Evolutionary conservation across 345 rosid species (phyloP), one percentile per base, ranked within the genome.

Genomic region (Salix suchowensis): DNA sequence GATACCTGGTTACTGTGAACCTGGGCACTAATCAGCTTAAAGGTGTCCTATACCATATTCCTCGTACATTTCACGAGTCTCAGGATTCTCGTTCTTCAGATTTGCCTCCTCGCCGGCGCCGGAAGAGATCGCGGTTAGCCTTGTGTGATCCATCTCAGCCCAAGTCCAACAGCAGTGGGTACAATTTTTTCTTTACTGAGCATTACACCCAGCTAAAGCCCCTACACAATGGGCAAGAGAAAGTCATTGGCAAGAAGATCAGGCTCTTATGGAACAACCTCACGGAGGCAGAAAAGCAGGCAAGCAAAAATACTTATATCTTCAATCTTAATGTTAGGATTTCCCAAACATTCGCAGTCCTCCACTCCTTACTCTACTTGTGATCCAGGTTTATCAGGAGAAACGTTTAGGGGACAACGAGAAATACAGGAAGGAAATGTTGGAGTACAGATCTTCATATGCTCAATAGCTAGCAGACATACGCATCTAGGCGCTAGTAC

Each of bases 131-230:
- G 24, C 86, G 82, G 37, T 72, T 86, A 80, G 79, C 83, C 67
- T 42, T 66, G 65, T 86, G 82, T 4, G 96, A 94, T 72, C 87
- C 90, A 26, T 82, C 87, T 76, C 86, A 68, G 70, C 91, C 98
- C 48, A 90, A 90, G 84, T 88, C 92, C 42, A 88, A 94, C 76
- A 79, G 91, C 78, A 94, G 94, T 58, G 93, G 94, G 28, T 91
- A 94, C 81, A 91, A 92, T 83, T 86, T 90, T 85, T 94, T 92
- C 83, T 89, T 90, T 73, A 80, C 86, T 0, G 92, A 92, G 83
- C 88, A 88, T 72, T 84, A 92, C 78, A 85, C 91, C 1, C 82
- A 70, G 81, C 86, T 90, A 70, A 91, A 87, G 85, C 88, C 91
- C 73, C 84, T 83, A 50, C 80, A 87, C 80, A 48, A 85, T 12